Conservation (phyloP, 2,329 filamentous ascomycete species). For the Paecilomyces sp. region DNA sequence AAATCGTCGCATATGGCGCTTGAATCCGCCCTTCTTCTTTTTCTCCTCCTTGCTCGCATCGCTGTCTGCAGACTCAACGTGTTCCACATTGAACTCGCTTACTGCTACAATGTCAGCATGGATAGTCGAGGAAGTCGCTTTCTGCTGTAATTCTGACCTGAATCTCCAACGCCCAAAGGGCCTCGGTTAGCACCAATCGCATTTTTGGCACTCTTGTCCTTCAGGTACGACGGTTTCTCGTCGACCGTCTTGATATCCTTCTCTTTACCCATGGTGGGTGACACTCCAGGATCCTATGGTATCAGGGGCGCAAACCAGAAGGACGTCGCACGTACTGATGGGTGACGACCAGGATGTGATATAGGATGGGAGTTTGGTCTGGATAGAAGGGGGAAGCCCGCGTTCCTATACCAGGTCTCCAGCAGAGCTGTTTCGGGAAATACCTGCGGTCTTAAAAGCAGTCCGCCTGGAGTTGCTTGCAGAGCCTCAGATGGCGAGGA, state of each 20-base stretch:
- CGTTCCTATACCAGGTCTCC: background rate
- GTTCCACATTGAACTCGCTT: conserved; percentile 15
- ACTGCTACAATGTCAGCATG: background rate
- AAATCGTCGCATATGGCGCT: conserved; percentile 32
- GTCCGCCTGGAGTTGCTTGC: background rate
- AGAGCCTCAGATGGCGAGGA: background rate
- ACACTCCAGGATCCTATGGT: background rate
- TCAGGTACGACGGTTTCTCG: conserved; percentile 19
- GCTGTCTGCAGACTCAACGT: conserved; percentile 21
- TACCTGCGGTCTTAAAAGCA: background rate
- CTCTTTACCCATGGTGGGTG: background rate
- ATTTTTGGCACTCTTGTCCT: conserved; percentile 20
- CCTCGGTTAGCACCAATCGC: conserved; percentile 24
- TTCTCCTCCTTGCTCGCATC: conserved; percentile 9
- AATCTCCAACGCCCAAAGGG: conserved; percentile 10
- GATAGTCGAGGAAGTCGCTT: background rate
- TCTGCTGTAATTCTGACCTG: background rate
- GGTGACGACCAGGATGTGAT: background rate
- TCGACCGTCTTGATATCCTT: conserved; percentile 13
- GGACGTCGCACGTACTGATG: background rate
- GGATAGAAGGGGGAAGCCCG: background rate
- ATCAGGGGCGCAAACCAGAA: background rate
- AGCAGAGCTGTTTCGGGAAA: background rate
- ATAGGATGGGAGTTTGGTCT: background rate
- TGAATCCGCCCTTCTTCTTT: conserved; percentile 19